Percentiles rank a stretch among this genome's conserved stretches.
Evolutionary conservation across 257 asterid genomes (phyloP).

Genomic region (Gardenia jasminoides): DNA sequence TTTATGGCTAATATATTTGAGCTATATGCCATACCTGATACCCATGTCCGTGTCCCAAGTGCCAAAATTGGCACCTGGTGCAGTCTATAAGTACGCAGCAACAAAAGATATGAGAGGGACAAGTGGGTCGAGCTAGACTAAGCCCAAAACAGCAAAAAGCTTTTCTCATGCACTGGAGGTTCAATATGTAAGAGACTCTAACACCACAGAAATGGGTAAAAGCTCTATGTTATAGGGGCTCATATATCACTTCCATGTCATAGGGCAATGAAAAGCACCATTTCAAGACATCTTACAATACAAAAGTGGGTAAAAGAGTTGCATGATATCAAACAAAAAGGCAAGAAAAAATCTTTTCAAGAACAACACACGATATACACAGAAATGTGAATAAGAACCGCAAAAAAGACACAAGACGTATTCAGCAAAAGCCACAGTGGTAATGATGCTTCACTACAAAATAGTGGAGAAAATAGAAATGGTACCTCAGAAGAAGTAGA

Average conservation of each 20-base stretch:
- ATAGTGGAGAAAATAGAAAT: not conserved
- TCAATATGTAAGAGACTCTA: too few species aligned
- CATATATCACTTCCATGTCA: too few species aligned
- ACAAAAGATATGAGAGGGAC: not conserved
- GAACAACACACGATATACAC: not conserved
- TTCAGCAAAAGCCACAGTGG: not conserved
- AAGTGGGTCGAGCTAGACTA: not conserved
- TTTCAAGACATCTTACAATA: not conserved
- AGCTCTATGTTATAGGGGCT: too few species aligned
- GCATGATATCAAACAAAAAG: not conserved
- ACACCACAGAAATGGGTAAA: too few species aligned
- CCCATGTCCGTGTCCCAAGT: not conserved
- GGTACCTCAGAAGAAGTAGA: constrained; percentile 61
- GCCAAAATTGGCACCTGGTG: not conserved
- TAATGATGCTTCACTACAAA: not conserved
- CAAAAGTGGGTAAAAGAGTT: not conserved
- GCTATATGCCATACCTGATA: not conserved
- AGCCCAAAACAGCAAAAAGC: not conserved
- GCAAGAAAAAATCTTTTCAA: not conserved
- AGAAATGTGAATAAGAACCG: not conserved
- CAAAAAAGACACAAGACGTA: not conserved
- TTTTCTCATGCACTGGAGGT: too few species aligned
- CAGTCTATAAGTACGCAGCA: not conserved
- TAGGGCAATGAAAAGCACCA: not conserved
- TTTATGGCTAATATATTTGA: not conserved